Evolutionary conservation across 495 filamentous ascomycete genomes (phyloP).

Genomic region (Penicillium goetzii): DNA sequence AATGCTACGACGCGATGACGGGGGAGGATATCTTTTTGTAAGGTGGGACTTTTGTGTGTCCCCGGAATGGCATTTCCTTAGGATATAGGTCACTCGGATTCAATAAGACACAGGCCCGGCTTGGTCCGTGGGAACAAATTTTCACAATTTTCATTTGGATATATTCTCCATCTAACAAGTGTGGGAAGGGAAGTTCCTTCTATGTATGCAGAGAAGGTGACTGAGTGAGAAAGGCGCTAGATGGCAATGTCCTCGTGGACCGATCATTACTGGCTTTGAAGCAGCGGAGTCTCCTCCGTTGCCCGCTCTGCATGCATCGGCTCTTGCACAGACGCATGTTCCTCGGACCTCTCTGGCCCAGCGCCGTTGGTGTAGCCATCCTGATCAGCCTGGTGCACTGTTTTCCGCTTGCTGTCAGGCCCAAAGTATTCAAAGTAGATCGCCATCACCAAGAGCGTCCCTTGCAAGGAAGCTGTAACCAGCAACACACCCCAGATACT

Average conservation of each 20-base stretch:
- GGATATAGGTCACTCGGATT: slow-evolving; percentile 4
- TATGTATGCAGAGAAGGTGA: slow-evolving; percentile 6
- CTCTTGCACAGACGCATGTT: slow-evolving; percentile 19
- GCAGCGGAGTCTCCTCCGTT: slow-evolving; percentile 53
- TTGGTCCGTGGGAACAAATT: slow-evolving; percentile 8
- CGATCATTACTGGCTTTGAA: slow-evolving; percentile 35
- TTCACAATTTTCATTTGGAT: slow-evolving; percentile 7
- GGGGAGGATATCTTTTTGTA: slow-evolving; percentile 16
- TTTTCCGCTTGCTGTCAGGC: slow-evolving; percentile 39
- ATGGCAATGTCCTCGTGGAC: neutral
- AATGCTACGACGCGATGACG: slow-evolving; percentile 31
- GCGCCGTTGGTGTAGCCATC: slow-evolving; percentile 42
- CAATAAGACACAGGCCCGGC: slow-evolving; percentile 4
- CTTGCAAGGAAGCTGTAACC: slow-evolving; percentile 85
- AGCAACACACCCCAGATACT: slow-evolving; percentile 92
- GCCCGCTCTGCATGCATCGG: slow-evolving; percentile 40
- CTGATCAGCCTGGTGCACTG: slow-evolving; percentile 36
- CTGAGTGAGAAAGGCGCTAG: no score
- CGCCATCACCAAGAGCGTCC: slow-evolving; percentile 76
- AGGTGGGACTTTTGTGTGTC: slow-evolving; percentile 8
- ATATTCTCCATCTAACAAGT: neutral
- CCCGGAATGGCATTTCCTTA: slow-evolving; percentile 11
- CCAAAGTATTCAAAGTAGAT: slow-evolving; percentile 73
- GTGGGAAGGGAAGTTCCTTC: neutral
- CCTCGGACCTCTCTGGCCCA: slow-evolving; percentile 18